Conservation (phyloP, 495 filamentous ascomycete species). For the Penicillium ucsense region DNA sequence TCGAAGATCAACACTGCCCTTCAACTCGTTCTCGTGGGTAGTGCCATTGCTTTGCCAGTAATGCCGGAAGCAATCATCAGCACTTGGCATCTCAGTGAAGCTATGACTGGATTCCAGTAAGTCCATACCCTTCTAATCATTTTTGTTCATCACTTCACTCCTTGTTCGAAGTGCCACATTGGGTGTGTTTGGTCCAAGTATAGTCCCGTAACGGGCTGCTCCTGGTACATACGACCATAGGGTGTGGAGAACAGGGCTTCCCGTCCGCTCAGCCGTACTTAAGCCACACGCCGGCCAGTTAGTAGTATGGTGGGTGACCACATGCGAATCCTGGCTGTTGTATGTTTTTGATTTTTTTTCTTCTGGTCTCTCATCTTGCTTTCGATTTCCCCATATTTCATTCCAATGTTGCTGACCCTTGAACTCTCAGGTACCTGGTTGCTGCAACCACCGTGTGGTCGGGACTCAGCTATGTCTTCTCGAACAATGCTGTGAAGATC, state of each 20-base stretch:
- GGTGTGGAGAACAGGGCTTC: constrained; percentile 42
- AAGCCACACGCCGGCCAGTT: constrained; percentile 41
- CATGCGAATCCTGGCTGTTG: constrained; percentile 41
- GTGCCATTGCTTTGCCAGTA: constrained; percentile 65
- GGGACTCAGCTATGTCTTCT: constrained; percentile 71
- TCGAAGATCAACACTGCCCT: constrained; percentile 84
- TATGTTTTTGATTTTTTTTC: constrained; percentile 16
- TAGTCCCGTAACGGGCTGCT: constrained; percentile 1
- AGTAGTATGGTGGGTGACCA: constrained; percentile 44
- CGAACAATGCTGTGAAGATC: constrained; percentile 74
- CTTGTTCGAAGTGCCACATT: neutral
- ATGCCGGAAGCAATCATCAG: constrained; percentile 35
- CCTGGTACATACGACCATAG: constrained; percentile 37
- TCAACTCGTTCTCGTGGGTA: constrained; percentile 69
- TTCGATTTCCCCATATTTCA: neutral
- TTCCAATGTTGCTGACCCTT: neutral
- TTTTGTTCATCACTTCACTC: neutral
- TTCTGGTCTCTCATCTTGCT: constrained; percentile 3
- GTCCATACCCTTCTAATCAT: constrained; percentile 18
- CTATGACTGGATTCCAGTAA: constrained; percentile 63
- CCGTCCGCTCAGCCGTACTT: constrained; percentile 41
- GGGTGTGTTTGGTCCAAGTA: neutral
- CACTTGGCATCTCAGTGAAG: constrained; percentile 41
- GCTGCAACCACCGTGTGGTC: constrained; percentile 78
- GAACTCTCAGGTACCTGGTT: constrained; percentile 48